Conservation (phyloP, 371 early-diverging fungal genomes). For the Apophysomyces trapeziformis region DNA sequence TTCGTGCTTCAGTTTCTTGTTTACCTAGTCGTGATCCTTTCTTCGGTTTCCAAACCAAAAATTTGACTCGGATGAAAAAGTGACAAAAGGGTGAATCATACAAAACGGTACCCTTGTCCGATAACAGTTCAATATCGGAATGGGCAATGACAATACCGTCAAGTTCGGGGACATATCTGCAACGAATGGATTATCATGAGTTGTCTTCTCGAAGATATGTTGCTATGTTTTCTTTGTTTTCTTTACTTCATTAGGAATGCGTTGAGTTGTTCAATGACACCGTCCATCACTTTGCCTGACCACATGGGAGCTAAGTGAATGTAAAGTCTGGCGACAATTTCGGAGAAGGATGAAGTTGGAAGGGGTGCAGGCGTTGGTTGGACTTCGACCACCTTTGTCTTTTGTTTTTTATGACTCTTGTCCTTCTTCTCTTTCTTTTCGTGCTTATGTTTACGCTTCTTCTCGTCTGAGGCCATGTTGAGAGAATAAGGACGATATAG, state of each 20-base stretch:
- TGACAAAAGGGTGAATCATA: conserved; percentile 87
- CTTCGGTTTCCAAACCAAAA: conserved; percentile 85
- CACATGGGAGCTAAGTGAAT: conserved; percentile 81
- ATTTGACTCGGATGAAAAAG: conserved; percentile 72
- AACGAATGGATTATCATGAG: background rate
- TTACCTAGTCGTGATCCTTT: conserved; percentile 72
- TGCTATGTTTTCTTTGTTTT: too few relatives aligned
- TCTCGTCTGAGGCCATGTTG: conserved; percentile 36
- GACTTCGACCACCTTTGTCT: conserved; percentile 26
- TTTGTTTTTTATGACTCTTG: conserved; percentile 36
- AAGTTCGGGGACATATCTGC: conserved; percentile 82
- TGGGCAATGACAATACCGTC: conserved; percentile 90
- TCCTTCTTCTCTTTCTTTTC: conserved; percentile 33
- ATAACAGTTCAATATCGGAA: conserved; percentile 63
- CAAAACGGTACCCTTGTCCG: conserved; percentile 70
- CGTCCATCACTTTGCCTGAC: conserved; percentile 66
- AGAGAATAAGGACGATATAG: background rate
- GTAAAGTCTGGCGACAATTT: conserved; percentile 64
- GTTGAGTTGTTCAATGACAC: conserved; percentile 82
- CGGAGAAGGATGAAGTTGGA: conserved; percentile 54
- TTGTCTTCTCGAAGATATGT: background rate
- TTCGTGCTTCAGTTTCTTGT: background rate
- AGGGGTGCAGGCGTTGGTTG: conserved; percentile 17
- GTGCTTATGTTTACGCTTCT: conserved; percentile 48
- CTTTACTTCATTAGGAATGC: conserved; percentile 84